These are phyloP conservation scores for Radiomyces spectabilis DNA, from an alignment of 192 early-diverging fungal species.

Conservation along the genomic window DNA sequence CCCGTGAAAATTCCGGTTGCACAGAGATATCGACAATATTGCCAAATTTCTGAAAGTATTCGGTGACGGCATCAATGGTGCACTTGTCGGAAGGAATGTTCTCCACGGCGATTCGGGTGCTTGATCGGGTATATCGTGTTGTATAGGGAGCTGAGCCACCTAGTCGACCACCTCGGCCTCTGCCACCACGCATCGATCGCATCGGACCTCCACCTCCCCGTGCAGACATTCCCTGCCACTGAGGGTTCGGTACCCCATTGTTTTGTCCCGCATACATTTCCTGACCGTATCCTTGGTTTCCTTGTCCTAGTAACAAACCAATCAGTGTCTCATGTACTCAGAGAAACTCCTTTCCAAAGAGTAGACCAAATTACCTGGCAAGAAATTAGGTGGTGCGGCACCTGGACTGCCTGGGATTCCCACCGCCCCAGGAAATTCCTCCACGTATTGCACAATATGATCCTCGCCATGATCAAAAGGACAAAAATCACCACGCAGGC, in stretches of 20 bases:
- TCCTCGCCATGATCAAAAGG: constrained; percentile 66
- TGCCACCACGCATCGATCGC: constrained; percentile 25
- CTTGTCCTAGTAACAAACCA: no score
- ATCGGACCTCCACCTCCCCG: background rate
- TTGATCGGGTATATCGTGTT: constrained; percentile 9
- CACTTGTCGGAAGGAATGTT: constrained; percentile 63
- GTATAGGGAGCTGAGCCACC: constrained; percentile 6
- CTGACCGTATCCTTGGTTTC: no score
- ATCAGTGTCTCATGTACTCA: no score
- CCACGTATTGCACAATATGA: constrained; percentile 43
- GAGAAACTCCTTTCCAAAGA: no score
- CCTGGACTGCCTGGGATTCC: no score
- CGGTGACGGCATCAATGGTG: constrained; percentile 58
- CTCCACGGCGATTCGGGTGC: constrained; percentile 56
- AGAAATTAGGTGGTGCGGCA: no score
- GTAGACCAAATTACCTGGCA: no score
- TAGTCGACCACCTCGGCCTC: constrained; percentile 32
- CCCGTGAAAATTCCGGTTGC: constrained; percentile 34
- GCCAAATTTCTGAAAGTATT: constrained; percentile 71
- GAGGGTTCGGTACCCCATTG: background rate
- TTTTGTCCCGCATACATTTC: background rate
- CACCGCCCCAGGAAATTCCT: no score
- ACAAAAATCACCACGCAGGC: constrained; percentile 66
- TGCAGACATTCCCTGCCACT: background rate
- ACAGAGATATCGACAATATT: constrained; percentile 59